A percentile compares a stretch with the other conserved stretches of the same genome.
Conservation (phyloP, 495 filamentous ascomycete species). For the Podospora anserina region DNA sequence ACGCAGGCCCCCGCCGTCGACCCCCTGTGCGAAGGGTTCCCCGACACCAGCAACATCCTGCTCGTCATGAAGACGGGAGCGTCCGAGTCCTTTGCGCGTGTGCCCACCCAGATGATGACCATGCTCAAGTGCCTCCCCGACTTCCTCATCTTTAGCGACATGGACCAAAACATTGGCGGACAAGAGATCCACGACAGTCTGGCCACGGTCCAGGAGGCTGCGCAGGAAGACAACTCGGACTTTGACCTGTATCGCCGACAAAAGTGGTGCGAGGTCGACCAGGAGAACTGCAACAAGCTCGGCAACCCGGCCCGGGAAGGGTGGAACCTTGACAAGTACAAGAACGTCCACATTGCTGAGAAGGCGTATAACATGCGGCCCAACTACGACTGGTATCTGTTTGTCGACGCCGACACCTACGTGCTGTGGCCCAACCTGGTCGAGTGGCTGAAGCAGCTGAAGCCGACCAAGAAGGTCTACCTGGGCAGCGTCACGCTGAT, state of each 20-base stretch:
- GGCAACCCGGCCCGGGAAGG: conserved; percentile 40
- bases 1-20: conserved; percentile 14
- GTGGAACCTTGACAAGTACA: conserved; percentile 50
- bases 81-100: conserved; percentile 48
- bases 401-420: conserved; percentile 68
- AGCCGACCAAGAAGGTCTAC: conserved; percentile 51
- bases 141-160: conserved; percentile 58
- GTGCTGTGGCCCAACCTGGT: conserved; percentile 61
- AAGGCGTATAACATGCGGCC: conserved; percentile 43
- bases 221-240: conserved; percentile 41
- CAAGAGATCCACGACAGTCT: conserved; percentile 53
- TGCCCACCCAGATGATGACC: conserved; percentile 56
- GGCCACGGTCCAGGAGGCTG: conserved; percentile 39
- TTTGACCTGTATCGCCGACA: conserved; percentile 56
- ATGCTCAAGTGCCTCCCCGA: conserved; percentile 50
- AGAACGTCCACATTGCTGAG: conserved; percentile 46
- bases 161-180: conserved; percentile 49
- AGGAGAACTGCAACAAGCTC: conserved; percentile 40
- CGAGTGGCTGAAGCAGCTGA: conserved; percentile 53
- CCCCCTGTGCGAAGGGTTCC: conserved; percentile 35
- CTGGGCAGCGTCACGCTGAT: conserved; percentile 58
- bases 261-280: conserved; percentile 40
- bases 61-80: conserved; percentile 59
- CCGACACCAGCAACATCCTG: conserved; percentile 39
- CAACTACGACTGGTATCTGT: conserved; percentile 62